A percentile compares a stretch with the other conserved stretches of the same genome.
phyloP scores from a whole-genome alignment of 2,329 filamentous ascomycete genomes.

The Cryphonectria parasitica region DNA sequence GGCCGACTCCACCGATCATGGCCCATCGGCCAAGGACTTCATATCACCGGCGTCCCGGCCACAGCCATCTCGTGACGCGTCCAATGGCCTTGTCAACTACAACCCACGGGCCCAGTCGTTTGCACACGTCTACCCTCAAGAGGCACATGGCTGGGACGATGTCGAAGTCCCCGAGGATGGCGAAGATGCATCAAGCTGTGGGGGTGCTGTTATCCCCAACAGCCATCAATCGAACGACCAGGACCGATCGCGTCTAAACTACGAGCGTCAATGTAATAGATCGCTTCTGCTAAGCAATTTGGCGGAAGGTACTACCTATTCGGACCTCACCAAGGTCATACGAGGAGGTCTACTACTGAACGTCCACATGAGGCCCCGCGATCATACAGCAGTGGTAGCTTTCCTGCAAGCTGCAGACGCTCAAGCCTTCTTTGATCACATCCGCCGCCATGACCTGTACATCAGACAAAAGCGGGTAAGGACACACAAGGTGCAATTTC shows the following conservation, averaged over 20 bases:
- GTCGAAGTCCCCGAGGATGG: slow-evolving; percentile 16
- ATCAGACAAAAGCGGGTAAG: slow-evolving; percentile 70
- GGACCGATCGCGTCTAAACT: slow-evolving; percentile 33
- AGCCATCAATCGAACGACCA: slow-evolving; percentile 24
- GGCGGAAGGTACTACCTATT: slow-evolving; percentile 63
- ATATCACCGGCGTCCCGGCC: neutral
- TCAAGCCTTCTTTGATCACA: slow-evolving; percentile 66
- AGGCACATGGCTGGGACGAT: slow-evolving; percentile 30
- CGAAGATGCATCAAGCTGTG: slow-evolving; percentile 16
- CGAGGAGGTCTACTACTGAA: slow-evolving; percentile 74
- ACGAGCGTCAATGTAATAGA: slow-evolving; percentile 49
- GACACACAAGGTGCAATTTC: slow-evolving; percentile 20
- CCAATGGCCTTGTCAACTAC: slow-evolving; percentile 19
- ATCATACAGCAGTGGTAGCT: slow-evolving; percentile 67
- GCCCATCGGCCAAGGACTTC: neutral
- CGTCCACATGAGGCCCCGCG: slow-evolving; percentile 62
- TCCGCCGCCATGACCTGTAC: slow-evolving; percentile 68
- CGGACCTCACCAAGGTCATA: slow-evolving; percentile 66
- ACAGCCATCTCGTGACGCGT: neutral
- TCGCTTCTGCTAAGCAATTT: slow-evolving; percentile 68
- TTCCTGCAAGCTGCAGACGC: slow-evolving; percentile 69
- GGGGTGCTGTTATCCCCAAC: slow-evolving; percentile 27
- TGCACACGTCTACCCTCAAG: slow-evolving; percentile 23
- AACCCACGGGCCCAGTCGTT: slow-evolving; percentile 16
- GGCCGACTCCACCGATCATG: slow-evolving; percentile 11